Percentiles rank a stretch among this genome's conserved stretches.
Evolutionary conservation across 208 protist genomes (phyloP).

Genomic region (Herpetomonas samuelpessoai): DNA sequence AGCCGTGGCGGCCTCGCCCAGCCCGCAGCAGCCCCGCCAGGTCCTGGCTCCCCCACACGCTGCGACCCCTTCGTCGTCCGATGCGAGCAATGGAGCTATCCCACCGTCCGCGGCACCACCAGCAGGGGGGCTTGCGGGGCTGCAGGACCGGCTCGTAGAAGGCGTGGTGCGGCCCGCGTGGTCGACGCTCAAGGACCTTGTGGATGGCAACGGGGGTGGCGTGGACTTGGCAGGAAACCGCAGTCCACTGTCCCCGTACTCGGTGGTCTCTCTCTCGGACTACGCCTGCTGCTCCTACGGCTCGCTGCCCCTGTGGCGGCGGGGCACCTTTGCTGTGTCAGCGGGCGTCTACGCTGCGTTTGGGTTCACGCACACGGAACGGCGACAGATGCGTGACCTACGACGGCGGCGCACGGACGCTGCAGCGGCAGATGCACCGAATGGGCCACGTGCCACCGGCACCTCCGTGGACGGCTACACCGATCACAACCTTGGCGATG

Average conservation of each 20-base stretch:
- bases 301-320: conserved; percentile 27
- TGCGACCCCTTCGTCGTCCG: too few species aligned
- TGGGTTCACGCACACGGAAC: conserved; percentile 7
- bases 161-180: conserved; percentile 2
- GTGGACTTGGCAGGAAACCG: neutral
- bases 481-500: neutral
- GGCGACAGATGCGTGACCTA: neutral
- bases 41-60: too few species aligned
- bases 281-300: conserved; percentile 38
- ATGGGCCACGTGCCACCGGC: too few species aligned
- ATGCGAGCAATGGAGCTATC: too few species aligned
- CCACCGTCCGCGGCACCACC: too few species aligned
- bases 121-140: too few species aligned
- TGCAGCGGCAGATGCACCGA: too few species aligned
- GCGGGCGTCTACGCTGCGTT: conserved; percentile 33
- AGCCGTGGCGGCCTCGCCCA: neutral
- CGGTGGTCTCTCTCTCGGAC: conserved; percentile 7
- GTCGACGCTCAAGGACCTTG: neutral
- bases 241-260: neutral
- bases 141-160: conserved; percentile 1
- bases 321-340: conserved; percentile 36
- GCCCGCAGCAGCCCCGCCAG: too few species aligned
- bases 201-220: neutral
- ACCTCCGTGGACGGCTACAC: too few species aligned
- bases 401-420: too few species aligned